phyloP scores from a whole-genome alignment of 2,329 filamentous ascomycete genomes.

The Fusarium bulbicola region DNA sequence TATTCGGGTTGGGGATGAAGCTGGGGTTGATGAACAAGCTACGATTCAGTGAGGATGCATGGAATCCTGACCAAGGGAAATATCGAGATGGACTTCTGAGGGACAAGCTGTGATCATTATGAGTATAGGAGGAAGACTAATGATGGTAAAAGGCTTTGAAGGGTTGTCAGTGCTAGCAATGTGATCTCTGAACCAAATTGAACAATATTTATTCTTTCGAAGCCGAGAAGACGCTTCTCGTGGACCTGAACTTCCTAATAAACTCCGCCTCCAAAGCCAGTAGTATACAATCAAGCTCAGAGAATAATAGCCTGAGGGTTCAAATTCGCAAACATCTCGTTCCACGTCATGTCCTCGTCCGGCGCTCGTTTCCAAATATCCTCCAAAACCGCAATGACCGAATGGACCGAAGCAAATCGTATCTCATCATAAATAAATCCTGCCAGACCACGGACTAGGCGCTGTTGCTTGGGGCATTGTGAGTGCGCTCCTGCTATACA shows the following conservation, averaged over 20 bases:
- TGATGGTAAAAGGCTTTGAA: fast-evolving
- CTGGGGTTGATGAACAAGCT: neutral
- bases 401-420: slow-evolving; percentile 51
- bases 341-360: slow-evolving; percentile 26
- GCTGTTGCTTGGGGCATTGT: slow-evolving; percentile 42
- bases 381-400: slow-evolving; percentile 36
- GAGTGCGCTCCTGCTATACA: slow-evolving; percentile 51
- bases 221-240: neutral
- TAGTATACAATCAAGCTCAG: neutral
- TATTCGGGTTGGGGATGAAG: neutral
- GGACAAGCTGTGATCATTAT: fast-evolving
- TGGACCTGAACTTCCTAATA: too few relatives aligned
- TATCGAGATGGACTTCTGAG: fast-evolving
- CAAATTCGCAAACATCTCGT: slow-evolving; percentile 36
- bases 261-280: neutral
- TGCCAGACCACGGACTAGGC: slow-evolving; percentile 26
- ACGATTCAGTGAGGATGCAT: fast-evolving
- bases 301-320: slow-evolving; percentile 41
- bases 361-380: slow-evolving; percentile 33
- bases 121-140: fast-evolving
- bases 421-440: slow-evolving; percentile 45
- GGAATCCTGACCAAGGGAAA: too few relatives aligned
- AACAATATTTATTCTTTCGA: neutral
- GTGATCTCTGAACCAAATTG: neutral
- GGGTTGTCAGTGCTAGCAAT: fast-evolving